Conservation (phyloP, 768 basidiomycete species). For the Podaxis carcinomalis region DNA sequence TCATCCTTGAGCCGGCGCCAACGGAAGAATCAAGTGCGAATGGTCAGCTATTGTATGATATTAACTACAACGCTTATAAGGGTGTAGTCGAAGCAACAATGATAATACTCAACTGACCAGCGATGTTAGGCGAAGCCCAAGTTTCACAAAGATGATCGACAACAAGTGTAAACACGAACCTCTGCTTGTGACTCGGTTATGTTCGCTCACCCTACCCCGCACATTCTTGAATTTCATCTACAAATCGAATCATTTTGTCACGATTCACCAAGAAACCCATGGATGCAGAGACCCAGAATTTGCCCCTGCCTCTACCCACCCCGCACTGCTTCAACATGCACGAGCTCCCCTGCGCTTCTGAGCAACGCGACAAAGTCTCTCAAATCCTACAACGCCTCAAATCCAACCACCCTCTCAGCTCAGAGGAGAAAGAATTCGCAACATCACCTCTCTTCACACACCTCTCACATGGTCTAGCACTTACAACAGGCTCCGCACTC, state of each 20-base stretch:
- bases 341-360: slow-evolving; percentile 36
- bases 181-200: no score
- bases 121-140: no score
- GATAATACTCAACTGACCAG: no score
- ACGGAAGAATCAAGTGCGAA: no score
- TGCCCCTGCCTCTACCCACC: background rate
- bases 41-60: no score
- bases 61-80: no score
- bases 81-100: no score
- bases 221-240: no score
- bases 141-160: no score
- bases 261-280: background rate
- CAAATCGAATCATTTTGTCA: background rate
- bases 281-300: background rate
- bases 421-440: background rate
- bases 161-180: no score
- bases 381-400: slow-evolving; percentile 13
- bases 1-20: no score
- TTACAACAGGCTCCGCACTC: slow-evolving; percentile 56
- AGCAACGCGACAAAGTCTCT: slow-evolving; percentile 32
- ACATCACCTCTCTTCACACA: slow-evolving; percentile 36
- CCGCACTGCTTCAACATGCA: slow-evolving; percentile 41
- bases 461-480: slow-evolving; percentile 49
- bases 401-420: background rate
- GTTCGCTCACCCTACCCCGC: no score